A percentile compares a stretch with the other conserved stretches of the same genome.
These are phyloP conservation scores for Irpex sp. DNA, from an alignment of 1,284 basidiomycete genomes.

Conservation along the genomic window DNA sequence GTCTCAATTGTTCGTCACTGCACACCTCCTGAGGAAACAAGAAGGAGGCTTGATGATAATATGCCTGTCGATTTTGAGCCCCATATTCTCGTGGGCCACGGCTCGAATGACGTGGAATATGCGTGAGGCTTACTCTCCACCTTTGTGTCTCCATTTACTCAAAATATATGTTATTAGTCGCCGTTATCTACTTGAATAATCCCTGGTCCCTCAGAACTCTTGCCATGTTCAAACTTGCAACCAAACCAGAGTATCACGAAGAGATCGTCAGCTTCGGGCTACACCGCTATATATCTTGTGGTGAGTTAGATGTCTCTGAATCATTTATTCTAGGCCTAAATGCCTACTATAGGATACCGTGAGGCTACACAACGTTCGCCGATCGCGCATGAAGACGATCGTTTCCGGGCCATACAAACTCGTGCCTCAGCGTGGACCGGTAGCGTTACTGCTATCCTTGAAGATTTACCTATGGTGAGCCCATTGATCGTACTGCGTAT, in stretches of 20 bases:
- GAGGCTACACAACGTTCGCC: not conserved
- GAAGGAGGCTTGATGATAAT: not conserved
- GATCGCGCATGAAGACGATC: not conserved
- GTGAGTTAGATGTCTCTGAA: not conserved
- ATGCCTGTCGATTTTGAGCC: not conserved
- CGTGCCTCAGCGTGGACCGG: not conserved
- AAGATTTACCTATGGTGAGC: not conserved
- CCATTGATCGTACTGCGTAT: no score
- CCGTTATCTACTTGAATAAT: not conserved
- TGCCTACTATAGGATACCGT: not conserved
- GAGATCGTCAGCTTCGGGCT: constrained; percentile 4
- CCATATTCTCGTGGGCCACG: not conserved
- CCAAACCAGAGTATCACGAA: not conserved
- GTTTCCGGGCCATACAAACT: not conserved
- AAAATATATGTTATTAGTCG: not conserved
- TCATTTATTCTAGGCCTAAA: not conserved
- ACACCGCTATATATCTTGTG: constrained; percentile 2
- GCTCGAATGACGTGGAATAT: not conserved
- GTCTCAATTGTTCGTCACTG: not conserved
- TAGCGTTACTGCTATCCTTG: not conserved
- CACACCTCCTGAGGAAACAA: not conserved
- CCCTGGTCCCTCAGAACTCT: not conserved
- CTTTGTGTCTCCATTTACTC: not conserved
- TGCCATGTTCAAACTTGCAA: constrained; percentile 7
- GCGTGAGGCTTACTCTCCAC: not conserved